Conservation (phyloP, 192 early-diverging fungal species). For the Entomortierella beljakovae region DNA sequence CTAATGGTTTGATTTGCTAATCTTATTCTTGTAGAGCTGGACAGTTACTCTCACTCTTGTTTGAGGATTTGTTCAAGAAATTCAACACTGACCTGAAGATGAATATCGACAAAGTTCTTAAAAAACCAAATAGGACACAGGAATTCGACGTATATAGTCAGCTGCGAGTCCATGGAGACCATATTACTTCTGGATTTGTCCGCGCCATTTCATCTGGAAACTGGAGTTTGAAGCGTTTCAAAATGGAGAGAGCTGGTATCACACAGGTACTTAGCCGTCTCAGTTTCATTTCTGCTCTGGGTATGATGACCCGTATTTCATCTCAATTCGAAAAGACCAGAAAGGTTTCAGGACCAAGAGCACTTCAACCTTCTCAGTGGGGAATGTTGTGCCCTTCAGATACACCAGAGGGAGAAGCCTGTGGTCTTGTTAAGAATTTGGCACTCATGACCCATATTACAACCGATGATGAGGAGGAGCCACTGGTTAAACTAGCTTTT, state of each 20-base stretch:
- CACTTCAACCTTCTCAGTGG: slow-evolving; percentile 97
- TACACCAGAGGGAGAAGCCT: slow-evolving; percentile 98
- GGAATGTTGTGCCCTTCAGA: slow-evolving; percentile 97
- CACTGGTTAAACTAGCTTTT: slow-evolving; percentile 81
- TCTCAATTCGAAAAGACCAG: slow-evolving; percentile 99
- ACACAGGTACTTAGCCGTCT: slow-evolving; percentile 95
- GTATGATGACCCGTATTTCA: slow-evolving; percentile 97
- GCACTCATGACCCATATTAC: slow-evolving; percentile 99
- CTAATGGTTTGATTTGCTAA: neutral
- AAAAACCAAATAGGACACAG: slow-evolving; percentile 86
- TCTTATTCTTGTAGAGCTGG: slow-evolving; percentile 75
- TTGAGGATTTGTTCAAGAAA: slow-evolving; percentile 98
- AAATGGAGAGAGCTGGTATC: slow-evolving; percentile 98
- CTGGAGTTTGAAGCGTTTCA: slow-evolving; percentile 99
- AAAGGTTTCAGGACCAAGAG: slow-evolving; percentile 97
- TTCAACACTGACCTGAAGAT: slow-evolving; percentile 90
- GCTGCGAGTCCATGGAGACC: slow-evolving; percentile 75
- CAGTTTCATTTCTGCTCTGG: slow-evolving; percentile 93
- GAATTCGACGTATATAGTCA: slow-evolving; percentile 91
- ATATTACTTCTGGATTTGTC: slow-evolving; percentile 93
- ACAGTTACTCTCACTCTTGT: slow-evolving; percentile 91
- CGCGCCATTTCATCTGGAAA: slow-evolving; percentile 97
- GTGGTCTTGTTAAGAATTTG: slow-evolving; percentile 97
- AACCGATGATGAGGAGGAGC: slow-evolving; percentile 89
- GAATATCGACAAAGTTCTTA: slow-evolving; percentile 91